These are phyloP conservation scores for Exobasidium rhododendri DNA, from an alignment of 1,284 basidiomycete species.

Conservation along the genomic window DNA sequence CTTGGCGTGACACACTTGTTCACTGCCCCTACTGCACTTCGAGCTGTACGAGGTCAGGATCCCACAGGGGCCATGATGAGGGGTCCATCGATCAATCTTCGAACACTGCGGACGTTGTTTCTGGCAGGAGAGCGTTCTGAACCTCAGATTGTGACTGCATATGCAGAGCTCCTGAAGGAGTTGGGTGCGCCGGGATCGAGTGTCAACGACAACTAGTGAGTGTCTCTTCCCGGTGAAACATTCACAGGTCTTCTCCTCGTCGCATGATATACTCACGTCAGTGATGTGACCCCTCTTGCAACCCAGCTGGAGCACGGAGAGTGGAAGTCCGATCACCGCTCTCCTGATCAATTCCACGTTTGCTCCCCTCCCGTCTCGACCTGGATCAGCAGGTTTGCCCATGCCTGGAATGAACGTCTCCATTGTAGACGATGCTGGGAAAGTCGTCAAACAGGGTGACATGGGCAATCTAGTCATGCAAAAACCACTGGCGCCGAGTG, in stretches of 20 bases:
- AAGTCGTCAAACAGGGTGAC: conserved; percentile 30
- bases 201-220: conserved; percentile 52
- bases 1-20: conserved; percentile 41
- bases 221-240: too few species aligned
- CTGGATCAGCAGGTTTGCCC: conserved; percentile 45
- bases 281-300: too few species aligned
- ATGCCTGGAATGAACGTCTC: conserved; percentile 50
- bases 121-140: conserved; percentile 46
- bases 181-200: conserved; percentile 40
- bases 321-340: conserved; percentile 45
- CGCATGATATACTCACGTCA: too few species aligned
- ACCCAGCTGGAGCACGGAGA: conserved; percentile 49
- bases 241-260: too few species aligned
- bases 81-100: conserved; percentile 29
- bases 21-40: conserved; percentile 43
- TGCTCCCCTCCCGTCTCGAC: conserved; percentile 27
- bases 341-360: conserved; percentile 35
- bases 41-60: conserved; percentile 45
- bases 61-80: conserved; percentile 41
- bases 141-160: conserved; percentile 41
- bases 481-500: conserved; percentile 36
- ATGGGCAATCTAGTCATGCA: conserved; percentile 51
- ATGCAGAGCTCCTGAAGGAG: conserved; percentile 34
- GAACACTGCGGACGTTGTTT: conserved; percentile 42
- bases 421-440: conserved; percentile 49